phyloP scores from a whole-genome alignment of 208 protist genomes.

The Acanthamoeba divionensis region DNA sequence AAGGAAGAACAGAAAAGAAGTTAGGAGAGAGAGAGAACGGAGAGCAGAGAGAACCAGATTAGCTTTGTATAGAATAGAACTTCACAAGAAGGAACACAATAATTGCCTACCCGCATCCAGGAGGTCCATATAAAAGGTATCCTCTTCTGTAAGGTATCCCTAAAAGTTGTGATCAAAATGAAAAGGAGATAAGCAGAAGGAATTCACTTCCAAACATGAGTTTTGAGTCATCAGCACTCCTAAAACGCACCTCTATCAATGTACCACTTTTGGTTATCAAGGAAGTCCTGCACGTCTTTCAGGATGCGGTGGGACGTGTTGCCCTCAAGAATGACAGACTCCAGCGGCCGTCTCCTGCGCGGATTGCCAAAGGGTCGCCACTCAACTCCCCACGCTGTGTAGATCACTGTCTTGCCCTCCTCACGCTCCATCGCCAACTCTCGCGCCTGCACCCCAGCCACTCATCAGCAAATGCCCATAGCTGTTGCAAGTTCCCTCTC shows the following conservation, averaged over 20 bases:
- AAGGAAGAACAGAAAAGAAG: not conserved
- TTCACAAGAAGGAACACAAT: no score
- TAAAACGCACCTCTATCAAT: slow-evolving; percentile 56
- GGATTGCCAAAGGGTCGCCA: slow-evolving; percentile 56
- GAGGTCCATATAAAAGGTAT: slow-evolving; percentile 92
- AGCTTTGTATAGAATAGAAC: no score
- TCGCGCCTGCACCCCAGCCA: not conserved
- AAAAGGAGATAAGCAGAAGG: not conserved
- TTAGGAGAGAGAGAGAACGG: not conserved
- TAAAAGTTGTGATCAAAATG: slow-evolving; percentile 20
- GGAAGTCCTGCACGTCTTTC: slow-evolving; percentile 85
- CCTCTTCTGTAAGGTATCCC: slow-evolving; percentile 94
- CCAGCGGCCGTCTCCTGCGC: slow-evolving; percentile 73
- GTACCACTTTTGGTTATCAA: slow-evolving; percentile 88
- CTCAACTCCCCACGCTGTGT: slow-evolving; percentile 55
- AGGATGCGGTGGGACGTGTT: slow-evolving; percentile 69
- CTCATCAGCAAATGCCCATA: not conserved
- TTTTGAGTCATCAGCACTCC: not conserved
- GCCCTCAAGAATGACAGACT: slow-evolving; percentile 87
- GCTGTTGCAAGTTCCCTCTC: not conserved
- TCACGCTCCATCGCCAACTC: slow-evolving; percentile 22
- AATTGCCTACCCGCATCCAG: slow-evolving; percentile 82
- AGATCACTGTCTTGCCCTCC: slow-evolving; percentile 56
- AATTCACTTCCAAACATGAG: no score
- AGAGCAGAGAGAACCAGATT: not conserved